A percentile compares a stretch with the other conserved stretches of the same genome.
Conservation (phyloP, 2,329 filamentous ascomycete species). For the Pseudocercospora cruenta region DNA sequence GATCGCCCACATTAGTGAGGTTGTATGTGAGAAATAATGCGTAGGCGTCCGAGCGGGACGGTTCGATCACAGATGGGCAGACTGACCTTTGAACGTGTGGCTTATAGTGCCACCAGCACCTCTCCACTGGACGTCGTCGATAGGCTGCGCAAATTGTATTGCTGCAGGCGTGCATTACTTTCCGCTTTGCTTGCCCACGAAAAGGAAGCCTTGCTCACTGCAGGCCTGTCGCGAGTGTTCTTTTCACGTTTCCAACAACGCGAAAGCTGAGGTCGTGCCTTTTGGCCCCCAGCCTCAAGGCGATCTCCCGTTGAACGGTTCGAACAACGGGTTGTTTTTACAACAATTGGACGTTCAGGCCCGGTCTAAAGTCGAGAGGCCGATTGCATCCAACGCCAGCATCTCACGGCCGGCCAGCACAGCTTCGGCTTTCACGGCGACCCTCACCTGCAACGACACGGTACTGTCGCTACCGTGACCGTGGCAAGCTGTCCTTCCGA, state of each 20-base stretch:
- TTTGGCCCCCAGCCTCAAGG: background rate
- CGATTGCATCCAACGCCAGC: constrained; percentile 6
- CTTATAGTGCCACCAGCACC: constrained; percentile 21
- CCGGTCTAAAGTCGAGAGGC: background rate
- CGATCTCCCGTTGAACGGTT: background rate
- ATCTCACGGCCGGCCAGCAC: constrained; percentile 8
- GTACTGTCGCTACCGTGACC: constrained; percentile 26
- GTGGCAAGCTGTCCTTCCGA: constrained; percentile 21
- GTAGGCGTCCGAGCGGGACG: constrained; percentile 22
- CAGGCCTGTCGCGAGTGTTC: constrained; percentile 6
- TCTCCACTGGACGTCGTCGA: constrained; percentile 15
- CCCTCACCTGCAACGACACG: constrained; percentile 7
- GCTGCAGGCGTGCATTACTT: constrained; percentile 23
- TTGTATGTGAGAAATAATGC: constrained; percentile 30
- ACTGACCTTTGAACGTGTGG: constrained; percentile 19
- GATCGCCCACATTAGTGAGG: constrained; percentile 23
- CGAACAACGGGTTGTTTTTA: background rate
- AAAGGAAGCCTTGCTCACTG: constrained; percentile 7
- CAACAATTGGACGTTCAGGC: background rate
- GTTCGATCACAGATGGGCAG: constrained; percentile 21
- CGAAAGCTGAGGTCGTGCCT: background rate
- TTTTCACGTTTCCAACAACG: background rate
- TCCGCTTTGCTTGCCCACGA: constrained; percentile 16
- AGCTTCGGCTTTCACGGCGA: background rate
- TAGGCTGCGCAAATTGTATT: constrained; percentile 24